A percentile compares a stretch with the other conserved stretches of the same genome.
Evolutionary conservation across 2,329 filamentous ascomycete genomes (phyloP).

Genomic region (Simplicillium sp.): DNA sequence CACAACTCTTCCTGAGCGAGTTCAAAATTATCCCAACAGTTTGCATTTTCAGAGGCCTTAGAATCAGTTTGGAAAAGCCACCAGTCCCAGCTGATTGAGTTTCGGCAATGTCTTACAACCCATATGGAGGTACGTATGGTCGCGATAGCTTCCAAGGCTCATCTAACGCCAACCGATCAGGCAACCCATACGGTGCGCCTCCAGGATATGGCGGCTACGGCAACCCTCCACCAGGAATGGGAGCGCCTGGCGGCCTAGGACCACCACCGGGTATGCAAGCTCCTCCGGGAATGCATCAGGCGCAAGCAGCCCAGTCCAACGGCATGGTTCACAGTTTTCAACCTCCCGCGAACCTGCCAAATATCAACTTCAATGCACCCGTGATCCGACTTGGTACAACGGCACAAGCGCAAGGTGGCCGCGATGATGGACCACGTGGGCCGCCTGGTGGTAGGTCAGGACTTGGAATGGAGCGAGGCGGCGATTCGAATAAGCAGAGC

Average conservation of each 20-base stretch:
- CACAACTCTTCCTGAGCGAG: not conserved
- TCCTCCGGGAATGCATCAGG: constrained; percentile 68
- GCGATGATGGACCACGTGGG: constrained; percentile 28
- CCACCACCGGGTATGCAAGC: constrained; percentile 52
- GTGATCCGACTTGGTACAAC: constrained; percentile 88
- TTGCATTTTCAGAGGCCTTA: not conserved
- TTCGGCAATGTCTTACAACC: constrained; percentile 46
- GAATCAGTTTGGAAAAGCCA: not conserved
- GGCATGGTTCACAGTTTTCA: constrained; percentile 80
- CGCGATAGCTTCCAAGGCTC: not conserved
- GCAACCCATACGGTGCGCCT: constrained; percentile 61
- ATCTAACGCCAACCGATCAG: constrained; percentile 6
- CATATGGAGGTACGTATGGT: constrained; percentile 42
- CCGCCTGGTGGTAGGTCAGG: constrained; percentile 30
- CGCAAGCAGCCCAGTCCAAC: constrained; percentile 64
- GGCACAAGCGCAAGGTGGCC: constrained; percentile 35
- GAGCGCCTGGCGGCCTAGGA: constrained; percentile 72
- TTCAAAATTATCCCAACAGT: not conserved
- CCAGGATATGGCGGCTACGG: constrained; percentile 63
- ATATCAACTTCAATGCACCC: constrained; percentile 96
- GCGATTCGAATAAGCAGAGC: constrained; percentile 58
- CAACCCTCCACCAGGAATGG: constrained; percentile 41
- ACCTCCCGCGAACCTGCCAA: constrained; percentile 77
- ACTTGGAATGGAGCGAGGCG: constrained; percentile 52
- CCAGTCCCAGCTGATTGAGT: not conserved